A percentile compares a stretch with the other conserved stretches of the same genome.
Conservation (phyloP, 1,284 basidiomycete genomes). For the Ceratobasidium sp. region DNA sequence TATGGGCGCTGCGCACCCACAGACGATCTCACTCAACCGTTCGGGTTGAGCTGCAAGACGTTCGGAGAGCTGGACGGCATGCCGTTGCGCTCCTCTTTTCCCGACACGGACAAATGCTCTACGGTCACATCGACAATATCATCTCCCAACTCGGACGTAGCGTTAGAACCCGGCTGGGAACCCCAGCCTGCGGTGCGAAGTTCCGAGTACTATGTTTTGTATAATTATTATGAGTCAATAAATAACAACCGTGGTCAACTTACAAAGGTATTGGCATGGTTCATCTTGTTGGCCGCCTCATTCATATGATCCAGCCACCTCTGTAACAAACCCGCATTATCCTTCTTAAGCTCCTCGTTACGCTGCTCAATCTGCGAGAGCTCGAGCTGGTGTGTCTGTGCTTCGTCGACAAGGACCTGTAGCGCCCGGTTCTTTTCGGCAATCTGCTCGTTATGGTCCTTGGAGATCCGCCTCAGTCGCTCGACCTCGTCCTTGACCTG, state of each 20-base stretch:
- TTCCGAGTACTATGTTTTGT: constrained; percentile 23
- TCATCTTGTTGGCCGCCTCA: constrained; percentile 92
- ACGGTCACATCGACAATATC: constrained; percentile 32
- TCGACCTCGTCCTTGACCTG: constrained; percentile 75
- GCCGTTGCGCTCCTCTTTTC: constrained; percentile 37
- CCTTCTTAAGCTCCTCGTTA: constrained; percentile 83
- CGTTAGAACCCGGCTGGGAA: constrained; percentile 21
- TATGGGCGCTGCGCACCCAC: constrained; percentile 31
- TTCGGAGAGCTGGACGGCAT: constrained; percentile 28
- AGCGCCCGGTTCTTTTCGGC: constrained; percentile 87
- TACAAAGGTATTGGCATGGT: constrained; percentile 69
- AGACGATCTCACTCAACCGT: constrained; percentile 31
- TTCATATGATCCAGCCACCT: constrained; percentile 97
- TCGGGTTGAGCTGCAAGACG: constrained; percentile 36
- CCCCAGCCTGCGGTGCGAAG: constrained; percentile 16
- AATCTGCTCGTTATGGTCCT: constrained; percentile 85
- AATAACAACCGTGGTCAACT: constrained; percentile 30
- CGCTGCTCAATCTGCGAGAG: constrained; percentile 86
- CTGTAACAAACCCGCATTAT: constrained; percentile 93
- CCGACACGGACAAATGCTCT: constrained; percentile 28
- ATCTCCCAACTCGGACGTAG: constrained; percentile 31
- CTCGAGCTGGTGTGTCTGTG: constrained; percentile 88
- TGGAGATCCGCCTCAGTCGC: constrained; percentile 73
- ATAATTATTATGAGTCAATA: constrained; percentile 13
- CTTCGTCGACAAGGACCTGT: constrained; percentile 93